phyloP scores from a whole-genome alignment of 768 basidiomycete genomes.

The Floccularia luteovirens region DNA sequence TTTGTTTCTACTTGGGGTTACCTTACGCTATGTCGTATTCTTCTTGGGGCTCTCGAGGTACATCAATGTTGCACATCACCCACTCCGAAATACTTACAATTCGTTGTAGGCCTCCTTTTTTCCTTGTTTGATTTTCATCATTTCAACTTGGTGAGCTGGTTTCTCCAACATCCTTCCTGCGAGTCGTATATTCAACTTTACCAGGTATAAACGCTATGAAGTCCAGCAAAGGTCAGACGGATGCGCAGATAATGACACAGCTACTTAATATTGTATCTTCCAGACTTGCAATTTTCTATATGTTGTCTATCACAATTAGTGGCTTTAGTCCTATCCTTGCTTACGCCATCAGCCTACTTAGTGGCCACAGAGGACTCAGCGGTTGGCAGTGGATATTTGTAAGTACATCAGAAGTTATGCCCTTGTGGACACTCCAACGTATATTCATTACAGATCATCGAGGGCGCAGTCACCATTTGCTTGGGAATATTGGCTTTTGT shows the following conservation, averaged over 20 bases:
- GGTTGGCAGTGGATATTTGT: constrained; percentile 49
- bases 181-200: constrained; percentile 4
- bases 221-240: constrained; percentile 31
- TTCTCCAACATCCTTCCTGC: not conserved
- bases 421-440: not conserved
- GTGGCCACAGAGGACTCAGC: constrained; percentile 27
- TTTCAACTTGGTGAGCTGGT: constrained; percentile 32
- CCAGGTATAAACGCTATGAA: constrained; percentile 39
- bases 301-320: constrained; percentile 29
- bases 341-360: constrained; percentile 30
- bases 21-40: constrained; percentile 31
- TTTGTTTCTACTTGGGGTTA: constrained; percentile 33
- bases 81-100: not conserved
- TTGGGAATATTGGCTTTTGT: constrained; percentile 31
- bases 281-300: constrained; percentile 32
- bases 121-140: constrained; percentile 36
- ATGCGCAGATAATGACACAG: not conserved
- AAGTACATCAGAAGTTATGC: constrained; percentile 7
- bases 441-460: not conserved
- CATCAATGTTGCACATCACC: not conserved
- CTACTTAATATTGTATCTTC: not conserved
- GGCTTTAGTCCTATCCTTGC: constrained; percentile 37
- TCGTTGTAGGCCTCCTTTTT: constrained; percentile 31
- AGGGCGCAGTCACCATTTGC: not conserved
- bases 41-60: constrained; percentile 37